Evolutionary conservation across 1,139 yeast species (phyloP).

Genomic region (Pichia terricola): DNA sequence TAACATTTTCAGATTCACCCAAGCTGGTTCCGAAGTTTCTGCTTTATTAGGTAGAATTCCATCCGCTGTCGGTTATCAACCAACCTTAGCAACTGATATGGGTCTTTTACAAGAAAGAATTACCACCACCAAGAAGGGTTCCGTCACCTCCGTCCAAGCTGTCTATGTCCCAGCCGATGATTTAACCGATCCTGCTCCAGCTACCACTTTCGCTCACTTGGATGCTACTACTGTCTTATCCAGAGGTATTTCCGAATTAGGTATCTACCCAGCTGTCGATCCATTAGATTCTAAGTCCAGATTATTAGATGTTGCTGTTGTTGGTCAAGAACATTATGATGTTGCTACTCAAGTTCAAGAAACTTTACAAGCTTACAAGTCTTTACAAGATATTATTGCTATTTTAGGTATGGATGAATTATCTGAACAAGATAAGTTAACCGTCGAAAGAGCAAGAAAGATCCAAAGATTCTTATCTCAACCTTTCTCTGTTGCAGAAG

Average conservation of each 20-base stretch:
- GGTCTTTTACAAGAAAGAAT: conserved; percentile 99
- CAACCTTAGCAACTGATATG: conserved; percentile 99
- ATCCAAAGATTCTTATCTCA: conserved; percentile 99
- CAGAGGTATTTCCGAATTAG: conserved; percentile 98
- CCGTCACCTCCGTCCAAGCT: conserved; percentile 99
- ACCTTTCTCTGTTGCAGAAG: conserved; percentile 99
- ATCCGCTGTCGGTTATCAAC: conserved; percentile 99
- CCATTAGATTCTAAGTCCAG: conserved; percentile 99
- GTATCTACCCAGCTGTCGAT: conserved; percentile 99
- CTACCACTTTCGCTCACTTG: conserved; percentile 99
- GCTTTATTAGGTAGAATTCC: conserved; percentile 99
- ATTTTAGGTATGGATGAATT: conserved; percentile 99
- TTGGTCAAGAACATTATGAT: conserved; percentile 97
- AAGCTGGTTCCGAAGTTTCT: conserved; percentile 99
- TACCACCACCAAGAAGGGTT: conserved; percentile 99
- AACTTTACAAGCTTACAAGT: conserved; percentile 98
- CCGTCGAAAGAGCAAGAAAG: conserved; percentile 99
- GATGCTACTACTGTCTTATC: conserved; percentile 99
- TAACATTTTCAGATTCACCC: conserved; percentile 99
- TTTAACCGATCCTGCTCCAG: conserved; percentile 99
- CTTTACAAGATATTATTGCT: conserved; percentile 99
- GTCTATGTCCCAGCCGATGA: conserved; percentile 99
- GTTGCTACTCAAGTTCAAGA: conserved; percentile 94
- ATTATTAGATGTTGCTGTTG: conserved; percentile 93
- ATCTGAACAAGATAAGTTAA: conserved; percentile 95